Base-by-base conservation (phyloP, 2,329 filamentous ascomycete genomes). In the Fusarium concolor region DNA sequence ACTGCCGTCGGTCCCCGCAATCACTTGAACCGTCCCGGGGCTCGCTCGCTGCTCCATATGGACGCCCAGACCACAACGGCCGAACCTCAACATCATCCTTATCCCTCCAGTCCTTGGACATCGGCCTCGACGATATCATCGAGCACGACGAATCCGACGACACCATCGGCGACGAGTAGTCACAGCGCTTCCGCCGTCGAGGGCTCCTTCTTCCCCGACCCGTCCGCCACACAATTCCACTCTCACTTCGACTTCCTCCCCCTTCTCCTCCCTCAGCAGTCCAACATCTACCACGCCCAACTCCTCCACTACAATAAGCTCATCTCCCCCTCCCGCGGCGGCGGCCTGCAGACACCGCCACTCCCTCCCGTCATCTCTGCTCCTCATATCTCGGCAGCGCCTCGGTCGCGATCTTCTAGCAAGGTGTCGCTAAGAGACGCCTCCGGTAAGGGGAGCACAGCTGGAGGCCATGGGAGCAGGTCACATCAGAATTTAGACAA, bases 401-500 rank as follows among this genome's bases (percentile, higher is more conserved):
- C 86, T 62, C 81, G 86, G 75, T 86, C 87, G 74, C 82, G 85
- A 75, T 87, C 87, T 56, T 84, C 85, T 56, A 87, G 86, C 80
- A 88, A 87, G 77, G 84, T 85, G 79, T 87, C 85, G 68, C 83
- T 83, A 78, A 86, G 84, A 76, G 85, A 86, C 76, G 78, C 77
- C 65, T 73, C 77, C 58, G 75, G 76, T 66, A 86, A 85, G 77
- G 80, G 80, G 72, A 81, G 77, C 76, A 76, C 81, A 73, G 78
- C 84, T 82, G 84, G 85, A 82, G 84, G 86, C 84, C 83, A 88
- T 90, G 88, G 88, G 88, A 89, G 84, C 85, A 88, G 85, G 80
- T 80, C 82, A 76, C 79, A 83, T 74, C 84, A 85, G 71, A 83
- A 78, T 77, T 81, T 81, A 74, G 86, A 85, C 76, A 88, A 87